Evolutionary conservation across 73 alveolate genomes (phyloP).

Genomic region (Blepharisma japonicum): DNA sequence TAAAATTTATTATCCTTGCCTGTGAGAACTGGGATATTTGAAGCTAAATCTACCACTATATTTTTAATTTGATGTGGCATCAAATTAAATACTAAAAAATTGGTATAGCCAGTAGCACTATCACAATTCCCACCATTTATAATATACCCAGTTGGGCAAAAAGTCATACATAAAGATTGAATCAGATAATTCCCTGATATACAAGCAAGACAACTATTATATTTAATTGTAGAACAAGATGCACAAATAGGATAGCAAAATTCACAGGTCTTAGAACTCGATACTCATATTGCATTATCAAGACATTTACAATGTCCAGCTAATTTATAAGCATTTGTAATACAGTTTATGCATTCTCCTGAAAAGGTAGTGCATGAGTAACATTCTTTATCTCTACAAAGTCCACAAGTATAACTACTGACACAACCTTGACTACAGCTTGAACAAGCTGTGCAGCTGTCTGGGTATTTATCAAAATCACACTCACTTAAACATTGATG

Average conservation of each 20-base stretch:
- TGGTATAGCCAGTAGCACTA: neutral
- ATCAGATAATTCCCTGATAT: neutral
- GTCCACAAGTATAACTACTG: neutral
- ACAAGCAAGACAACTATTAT: neutral
- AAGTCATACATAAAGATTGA: slow-evolving; percentile 1
- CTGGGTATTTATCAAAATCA: neutral
- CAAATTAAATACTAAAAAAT: neutral
- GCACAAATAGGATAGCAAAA: neutral
- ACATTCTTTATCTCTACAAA: neutral
- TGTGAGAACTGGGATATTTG: neutral
- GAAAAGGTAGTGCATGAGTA: neutral
- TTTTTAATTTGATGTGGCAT: neutral
- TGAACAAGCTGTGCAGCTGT: neutral
- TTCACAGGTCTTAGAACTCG: slow-evolving; percentile 16
- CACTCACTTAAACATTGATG: neutral
- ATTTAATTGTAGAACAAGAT: neutral
- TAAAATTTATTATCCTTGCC: neutral
- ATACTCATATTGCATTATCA: neutral
- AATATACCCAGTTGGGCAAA: slow-evolving; percentile 15
- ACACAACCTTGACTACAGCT: neutral
- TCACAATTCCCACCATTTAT: neutral
- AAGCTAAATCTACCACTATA: neutral
- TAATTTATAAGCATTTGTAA: neutral
- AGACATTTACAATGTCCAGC: neutral
- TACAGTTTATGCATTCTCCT: slow-evolving; percentile 14